Conservation (phyloP, 306 rosid species). For the Castanopsis chinensis region DNA sequence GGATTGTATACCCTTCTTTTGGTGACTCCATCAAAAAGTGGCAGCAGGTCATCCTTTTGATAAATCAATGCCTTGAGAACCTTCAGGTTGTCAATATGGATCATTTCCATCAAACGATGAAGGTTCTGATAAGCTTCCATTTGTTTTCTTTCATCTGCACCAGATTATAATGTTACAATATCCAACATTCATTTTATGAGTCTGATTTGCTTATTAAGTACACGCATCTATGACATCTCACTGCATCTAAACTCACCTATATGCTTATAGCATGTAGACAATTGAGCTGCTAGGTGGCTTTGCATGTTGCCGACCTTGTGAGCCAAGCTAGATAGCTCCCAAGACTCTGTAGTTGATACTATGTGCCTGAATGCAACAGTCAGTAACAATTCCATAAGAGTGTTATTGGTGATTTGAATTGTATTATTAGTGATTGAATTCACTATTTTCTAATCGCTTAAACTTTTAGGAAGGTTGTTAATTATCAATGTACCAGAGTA, state of each 20-base stretch:
- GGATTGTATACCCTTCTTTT: conserved; percentile 6
- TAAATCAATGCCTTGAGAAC: conserved; percentile 11
- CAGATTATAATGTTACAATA: not conserved
- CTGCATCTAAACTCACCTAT: not conserved
- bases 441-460: no score
- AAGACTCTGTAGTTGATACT: not conserved
- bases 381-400: not conserved
- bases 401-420: not conserved
- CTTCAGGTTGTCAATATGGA: conserved; percentile 13
- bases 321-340: not conserved
- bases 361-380: not conserved
- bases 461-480: no score
- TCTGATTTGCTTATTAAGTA: not conserved
- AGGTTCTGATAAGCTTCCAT: conserved; percentile 1
- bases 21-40: conserved; percentile 2
- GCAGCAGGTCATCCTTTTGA: conserved; percentile 14
- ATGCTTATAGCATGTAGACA: not conserved
- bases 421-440: not conserved
- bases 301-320: not conserved
- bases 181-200: not conserved
- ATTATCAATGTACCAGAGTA: no score
- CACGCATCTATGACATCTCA: not conserved
- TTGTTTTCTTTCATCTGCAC: conserved; percentile 12
- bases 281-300: not conserved
- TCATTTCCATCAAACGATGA: not conserved